phyloP scores from a whole-genome alignment of 768 basidiomycete species.

The Tricholoma sp. region DNA sequence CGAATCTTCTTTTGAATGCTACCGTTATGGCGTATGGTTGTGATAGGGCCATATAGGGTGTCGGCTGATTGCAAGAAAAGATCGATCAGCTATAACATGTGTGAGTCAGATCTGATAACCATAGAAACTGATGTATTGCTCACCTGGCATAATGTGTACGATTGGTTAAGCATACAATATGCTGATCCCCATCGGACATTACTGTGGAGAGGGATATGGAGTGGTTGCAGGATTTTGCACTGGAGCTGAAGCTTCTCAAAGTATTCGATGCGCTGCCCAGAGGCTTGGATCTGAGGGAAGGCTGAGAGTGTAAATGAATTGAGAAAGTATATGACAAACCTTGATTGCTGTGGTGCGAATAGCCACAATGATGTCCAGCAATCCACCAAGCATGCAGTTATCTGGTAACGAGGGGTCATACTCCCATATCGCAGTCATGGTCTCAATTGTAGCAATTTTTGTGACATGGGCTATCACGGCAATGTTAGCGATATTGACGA shows the following conservation, averaged over 20 bases:
- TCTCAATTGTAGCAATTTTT: conserved; percentile 21
- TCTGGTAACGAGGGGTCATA: conserved; percentile 21
- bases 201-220: conserved; percentile 20
- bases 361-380: conserved; percentile 25
- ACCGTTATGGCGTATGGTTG: conserved; percentile 3
- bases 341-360: conserved; percentile 26
- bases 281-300: conserved; percentile 14
- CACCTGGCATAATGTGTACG: conserved; percentile 5
- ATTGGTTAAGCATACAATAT: conserved; percentile 5
- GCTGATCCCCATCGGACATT: conserved; percentile 12
- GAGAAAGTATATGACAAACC: conserved; percentile 10
- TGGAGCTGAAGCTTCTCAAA: conserved; percentile 19
- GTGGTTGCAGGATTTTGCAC: conserved; percentile 10
- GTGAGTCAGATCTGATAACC: background rate
- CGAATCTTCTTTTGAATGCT: conserved; percentile 8
- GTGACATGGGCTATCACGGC: conserved; percentile 25
- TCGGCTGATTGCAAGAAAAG: conserved; percentile 10
- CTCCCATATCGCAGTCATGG: conserved; percentile 26
- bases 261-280: conserved; percentile 17
- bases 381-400: conserved; percentile 22
- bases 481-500: conserved; percentile 20
- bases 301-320: background rate
- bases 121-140: conserved; percentile 8
- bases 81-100: conserved; percentile 12
- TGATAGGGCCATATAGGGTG: conserved; percentile 9